Percentiles rank a stretch among this genome's conserved stretches.
Conservation (phyloP, 108 stramenopile genomes). For the Cyclotella baltica region DNA sequence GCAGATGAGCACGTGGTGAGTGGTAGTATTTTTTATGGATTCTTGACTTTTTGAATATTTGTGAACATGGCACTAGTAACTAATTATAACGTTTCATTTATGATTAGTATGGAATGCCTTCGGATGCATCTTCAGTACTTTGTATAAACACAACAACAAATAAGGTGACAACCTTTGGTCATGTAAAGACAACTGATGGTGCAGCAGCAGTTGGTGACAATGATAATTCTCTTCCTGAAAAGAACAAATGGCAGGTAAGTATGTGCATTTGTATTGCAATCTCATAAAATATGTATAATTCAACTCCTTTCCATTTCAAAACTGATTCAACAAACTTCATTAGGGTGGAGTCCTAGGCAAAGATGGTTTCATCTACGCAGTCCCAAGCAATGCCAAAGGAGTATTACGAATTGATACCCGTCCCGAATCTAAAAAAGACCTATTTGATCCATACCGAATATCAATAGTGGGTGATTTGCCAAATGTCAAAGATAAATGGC, state of each 20-base stretch:
- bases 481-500: constrained; percentile 79
- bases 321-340: background rate
- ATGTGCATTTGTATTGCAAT: background rate
- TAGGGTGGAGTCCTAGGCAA: constrained; percentile 68
- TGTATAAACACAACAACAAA: constrained; percentile 34
- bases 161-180: constrained; percentile 44
- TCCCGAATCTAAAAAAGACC: background rate
- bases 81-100: background rate
- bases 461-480: constrained; percentile 70
- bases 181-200: background rate
- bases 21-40: background rate
- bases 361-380: constrained; percentile 81
- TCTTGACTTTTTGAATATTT: background rate
- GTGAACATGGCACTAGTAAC: background rate
- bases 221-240: constrained; percentile 29
- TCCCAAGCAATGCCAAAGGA: constrained; percentile 70
- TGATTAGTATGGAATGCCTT: constrained; percentile 79
- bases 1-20: constrained; percentile 75
- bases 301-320: background rate
- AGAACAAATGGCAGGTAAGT: constrained; percentile 84
- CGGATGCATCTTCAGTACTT: constrained; percentile 71
- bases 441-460: constrained; percentile 47
- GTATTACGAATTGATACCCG: constrained; percentile 73
- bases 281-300: background rate
- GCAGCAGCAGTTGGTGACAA: no score